Conservation (phyloP, 2,329 filamentous ascomycete species). For the Rutstroemia sp. region DNA sequence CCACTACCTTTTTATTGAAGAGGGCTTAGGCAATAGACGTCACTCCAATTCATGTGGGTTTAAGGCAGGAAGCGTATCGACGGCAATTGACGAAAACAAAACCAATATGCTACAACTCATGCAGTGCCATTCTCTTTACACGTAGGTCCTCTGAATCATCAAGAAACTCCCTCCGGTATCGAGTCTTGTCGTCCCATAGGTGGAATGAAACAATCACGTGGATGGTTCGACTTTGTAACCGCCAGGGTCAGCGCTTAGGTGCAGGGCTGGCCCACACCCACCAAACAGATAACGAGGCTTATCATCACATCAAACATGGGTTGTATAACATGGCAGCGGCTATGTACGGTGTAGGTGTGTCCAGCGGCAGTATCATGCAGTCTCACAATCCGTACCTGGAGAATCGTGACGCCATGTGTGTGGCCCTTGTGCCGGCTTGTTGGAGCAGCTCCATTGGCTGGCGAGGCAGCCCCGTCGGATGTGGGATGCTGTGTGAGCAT, state of each 20-base stretch:
- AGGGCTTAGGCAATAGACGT: too few relatives aligned
- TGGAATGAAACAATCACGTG: slow-evolving; percentile 3
- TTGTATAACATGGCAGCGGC: slow-evolving; percentile 1
- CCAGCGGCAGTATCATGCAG: slow-evolving; percentile 10
- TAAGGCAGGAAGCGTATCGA: background rate
- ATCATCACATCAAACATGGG: slow-evolving; percentile 11
- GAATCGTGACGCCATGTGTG: slow-evolving; percentile 6
- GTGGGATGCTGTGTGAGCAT: slow-evolving; percentile 3
- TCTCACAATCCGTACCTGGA: slow-evolving; percentile 1
- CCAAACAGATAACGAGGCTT: slow-evolving; percentile 9
- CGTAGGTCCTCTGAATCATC: background rate
- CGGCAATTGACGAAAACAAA: background rate
- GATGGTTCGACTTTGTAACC: background rate
- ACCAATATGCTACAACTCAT: too few relatives aligned
- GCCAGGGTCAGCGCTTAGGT: slow-evolving; percentile 9
- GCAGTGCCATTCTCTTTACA: too few relatives aligned
- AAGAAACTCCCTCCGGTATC: background rate
- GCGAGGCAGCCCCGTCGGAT: slow-evolving; percentile 10
- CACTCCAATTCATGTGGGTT: too few relatives aligned
- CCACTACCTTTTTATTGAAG: background rate
- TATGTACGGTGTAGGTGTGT: background rate
- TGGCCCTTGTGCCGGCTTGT: slow-evolving; percentile 3
- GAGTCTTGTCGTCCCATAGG: background rate
- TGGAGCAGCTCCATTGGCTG: slow-evolving; percentile 12
- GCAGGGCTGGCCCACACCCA: background rate